Conservation (phyloP, 2,329 filamentous ascomycete species). For the Corinectria fuckeliana region DNA sequence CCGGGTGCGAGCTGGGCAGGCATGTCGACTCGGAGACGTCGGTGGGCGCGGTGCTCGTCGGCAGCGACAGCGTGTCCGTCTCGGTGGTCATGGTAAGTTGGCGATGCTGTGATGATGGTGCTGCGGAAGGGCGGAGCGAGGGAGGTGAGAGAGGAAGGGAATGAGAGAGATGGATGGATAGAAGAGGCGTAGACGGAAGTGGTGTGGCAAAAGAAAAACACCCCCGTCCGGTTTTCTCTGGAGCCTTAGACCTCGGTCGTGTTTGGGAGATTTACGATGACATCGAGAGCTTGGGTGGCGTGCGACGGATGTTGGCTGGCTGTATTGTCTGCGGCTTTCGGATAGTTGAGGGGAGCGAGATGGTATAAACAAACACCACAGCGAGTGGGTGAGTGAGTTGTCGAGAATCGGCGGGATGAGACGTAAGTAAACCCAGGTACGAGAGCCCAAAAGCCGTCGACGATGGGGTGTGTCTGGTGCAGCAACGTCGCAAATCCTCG, state of each 20-base stretch:
- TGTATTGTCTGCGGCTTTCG: no score
- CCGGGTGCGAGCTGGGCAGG: slow-evolving; percentile 28
- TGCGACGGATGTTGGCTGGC: background rate
- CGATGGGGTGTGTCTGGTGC: background rate
- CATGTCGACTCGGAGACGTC: slow-evolving; percentile 40
- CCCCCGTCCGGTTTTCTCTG: background rate
- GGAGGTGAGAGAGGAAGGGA: background rate
- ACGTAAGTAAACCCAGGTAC: background rate
- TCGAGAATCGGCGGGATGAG: background rate
- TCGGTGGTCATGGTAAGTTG: slow-evolving; percentile 40
- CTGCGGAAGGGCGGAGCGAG: no score
- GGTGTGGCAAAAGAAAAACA: background rate
- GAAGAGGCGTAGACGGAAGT: background rate
- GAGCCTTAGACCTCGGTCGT: background rate
- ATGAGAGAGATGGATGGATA: no score
- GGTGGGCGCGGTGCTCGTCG: slow-evolving; percentile 42
- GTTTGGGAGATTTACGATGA: background rate
- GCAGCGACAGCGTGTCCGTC: slow-evolving; percentile 42
- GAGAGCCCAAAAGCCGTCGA: no score
- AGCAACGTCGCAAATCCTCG: background rate
- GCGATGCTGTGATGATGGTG: background rate
- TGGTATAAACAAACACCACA: background rate
- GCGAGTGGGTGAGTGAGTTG: background rate
- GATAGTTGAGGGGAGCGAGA: background rate
- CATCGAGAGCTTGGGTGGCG: background rate